Conservation (phyloP, 441 rosid species). For the Pelargonium cotyledonis region DNA sequence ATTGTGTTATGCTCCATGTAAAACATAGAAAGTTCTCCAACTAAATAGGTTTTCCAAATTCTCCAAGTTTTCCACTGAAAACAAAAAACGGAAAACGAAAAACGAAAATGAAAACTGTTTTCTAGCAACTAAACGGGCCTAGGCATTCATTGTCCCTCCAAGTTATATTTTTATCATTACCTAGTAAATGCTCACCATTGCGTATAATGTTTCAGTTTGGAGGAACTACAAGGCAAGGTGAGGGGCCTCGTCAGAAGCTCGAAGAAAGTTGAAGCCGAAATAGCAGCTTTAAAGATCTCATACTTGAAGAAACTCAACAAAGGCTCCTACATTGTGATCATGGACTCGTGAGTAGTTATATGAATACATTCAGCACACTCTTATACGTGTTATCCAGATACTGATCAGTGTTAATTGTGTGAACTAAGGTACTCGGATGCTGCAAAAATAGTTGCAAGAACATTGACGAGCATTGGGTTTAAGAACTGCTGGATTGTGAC, state of each 20-base stretch:
- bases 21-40: too few species aligned
- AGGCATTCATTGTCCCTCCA: background rate
- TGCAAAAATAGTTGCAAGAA: conserved; percentile 63
- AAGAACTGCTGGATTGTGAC: conserved; percentile 67
- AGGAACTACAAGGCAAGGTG: conserved; percentile 72
- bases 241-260: conserved; percentile 55
- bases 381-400: too few species aligned
- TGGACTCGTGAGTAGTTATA: conserved; percentile 69
- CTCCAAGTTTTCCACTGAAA: too few species aligned
- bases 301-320: conserved; percentile 75
- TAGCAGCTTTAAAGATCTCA: conserved; percentile 77
- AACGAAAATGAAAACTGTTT: too few species aligned
- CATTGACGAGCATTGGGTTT: conserved; percentile 63
- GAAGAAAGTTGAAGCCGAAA: conserved; percentile 79
- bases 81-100: too few species aligned
- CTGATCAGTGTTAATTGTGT: background rate
- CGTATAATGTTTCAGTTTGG: conserved; percentile 41
- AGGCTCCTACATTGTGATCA: conserved; percentile 65
- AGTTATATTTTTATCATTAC: background rate
- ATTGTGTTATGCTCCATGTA: too few species aligned
- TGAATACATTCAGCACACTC: too few species aligned
- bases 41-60: too few species aligned
- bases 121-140: too few species aligned
- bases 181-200: background rate
- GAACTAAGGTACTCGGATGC: conserved; percentile 61